Evolutionary conservation across 495 filamentous ascomycete species (phyloP).

Genomic region (Aspergillus affinis): DNA sequence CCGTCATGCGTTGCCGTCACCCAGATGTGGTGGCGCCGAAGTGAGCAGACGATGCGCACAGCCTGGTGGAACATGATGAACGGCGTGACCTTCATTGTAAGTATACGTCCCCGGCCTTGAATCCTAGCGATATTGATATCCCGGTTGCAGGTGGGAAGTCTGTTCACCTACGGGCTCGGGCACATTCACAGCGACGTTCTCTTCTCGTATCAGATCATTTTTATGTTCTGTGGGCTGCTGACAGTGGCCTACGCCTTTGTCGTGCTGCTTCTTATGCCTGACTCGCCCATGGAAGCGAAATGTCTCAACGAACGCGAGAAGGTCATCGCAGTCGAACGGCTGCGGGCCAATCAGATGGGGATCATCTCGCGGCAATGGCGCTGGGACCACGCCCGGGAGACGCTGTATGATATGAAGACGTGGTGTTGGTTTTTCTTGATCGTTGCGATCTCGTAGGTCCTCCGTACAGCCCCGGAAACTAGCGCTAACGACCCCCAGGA

Average conservation of each 20-base stretch:
- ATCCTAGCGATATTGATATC: neutral
- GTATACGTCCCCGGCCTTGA: neutral
- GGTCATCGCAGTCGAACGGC: constrained; percentile 51
- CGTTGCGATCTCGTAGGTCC: constrained; percentile 27
- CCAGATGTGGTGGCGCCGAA: constrained; percentile 58
- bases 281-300: constrained; percentile 49
- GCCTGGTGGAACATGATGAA: constrained; percentile 57
- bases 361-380: constrained; percentile 45
- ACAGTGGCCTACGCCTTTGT: constrained; percentile 38
- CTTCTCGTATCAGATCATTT: constrained; percentile 54
- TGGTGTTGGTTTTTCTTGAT: constrained; percentile 30
- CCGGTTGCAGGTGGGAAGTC: constrained; percentile 19
- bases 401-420: constrained; percentile 43
- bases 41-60: constrained; percentile 53
- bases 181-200: constrained; percentile 49
- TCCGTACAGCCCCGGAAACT: neutral
- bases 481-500: constrained; percentile 13
- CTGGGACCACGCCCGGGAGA: constrained; percentile 51
- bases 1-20: constrained; percentile 54
- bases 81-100: constrained; percentile 40
- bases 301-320: constrained; percentile 44
- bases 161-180: constrained; percentile 56
- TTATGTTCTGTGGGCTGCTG: constrained; percentile 51
- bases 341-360: constrained; percentile 55
- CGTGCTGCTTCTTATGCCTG: constrained; percentile 46